Base-by-base conservation (phyloP, 345 rosid genomes). In the Eucalyptus urophylla region DNA sequence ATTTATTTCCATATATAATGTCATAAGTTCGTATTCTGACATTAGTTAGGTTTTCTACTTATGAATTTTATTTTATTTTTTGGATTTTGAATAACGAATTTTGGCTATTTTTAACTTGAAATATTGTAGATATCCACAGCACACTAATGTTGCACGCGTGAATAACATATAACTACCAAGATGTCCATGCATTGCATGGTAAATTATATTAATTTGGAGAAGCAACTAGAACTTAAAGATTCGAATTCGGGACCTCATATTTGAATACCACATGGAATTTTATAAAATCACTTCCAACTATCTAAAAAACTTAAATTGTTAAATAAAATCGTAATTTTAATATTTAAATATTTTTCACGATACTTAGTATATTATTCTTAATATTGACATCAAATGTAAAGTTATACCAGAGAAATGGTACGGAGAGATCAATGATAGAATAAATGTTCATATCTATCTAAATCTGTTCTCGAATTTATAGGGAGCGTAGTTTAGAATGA, bases 211-310 rank as follows among this genome's bases (percentile, higher is more conserved):
- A 4, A 53, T 19, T 53, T 7, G 5, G 25, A 53, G 25, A 53
- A 53, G 25, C 1, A 53, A 53, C 0, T 53, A 0, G 24, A 24
- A 53, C 1, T 7, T 19, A 53, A 53, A 19, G 10, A 53, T 53
- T 53, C 8, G 24, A 53, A 53, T 53, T 53, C 0, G 10, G 1
- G 58, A 53, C 1, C 25, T 53, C 2, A 0, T 53, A 19, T 19
- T 8, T 2, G 8, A 53, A 53, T 53, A 53, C 1, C 2, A 53
- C 2, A 0, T 53, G 24, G 0, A 53, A 53, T 53, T 53, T 53
- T 53, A 1, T 53, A 53, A 0, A 53, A 19, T 4, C 1, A 19
- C 0, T 1, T 0, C 0, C 0, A 0, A 53, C 0, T 1, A 0
- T 53, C 56, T 53, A 53, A 53, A 53, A 53, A 3, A 2, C 56